A percentile compares a stretch with the other conserved stretches of the same genome.
phyloP scores from a whole-genome alignment of 2,329 filamentous ascomycete genomes.

The Macrophomina phaseolina region DNA sequence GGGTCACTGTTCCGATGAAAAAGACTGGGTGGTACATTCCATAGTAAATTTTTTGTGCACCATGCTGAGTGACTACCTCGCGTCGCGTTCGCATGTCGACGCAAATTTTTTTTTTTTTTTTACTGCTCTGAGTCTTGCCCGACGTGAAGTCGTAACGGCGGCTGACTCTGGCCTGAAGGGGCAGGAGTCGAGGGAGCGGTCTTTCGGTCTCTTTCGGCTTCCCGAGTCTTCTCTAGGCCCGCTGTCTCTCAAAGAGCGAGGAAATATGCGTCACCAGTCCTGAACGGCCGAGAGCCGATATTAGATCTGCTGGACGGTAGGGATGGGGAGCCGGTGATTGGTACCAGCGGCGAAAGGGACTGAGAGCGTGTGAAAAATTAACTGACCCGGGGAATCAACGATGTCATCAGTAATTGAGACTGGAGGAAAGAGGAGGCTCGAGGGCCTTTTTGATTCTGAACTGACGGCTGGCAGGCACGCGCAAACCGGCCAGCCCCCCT shows the following conservation, averaged over 20 bases:
- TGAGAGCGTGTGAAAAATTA: background rate
- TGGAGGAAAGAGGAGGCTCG: constrained; percentile 7
- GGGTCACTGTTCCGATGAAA: background rate
- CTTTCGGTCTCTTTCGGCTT: background rate
- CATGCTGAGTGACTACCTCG: background rate
- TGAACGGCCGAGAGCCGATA: background rate
- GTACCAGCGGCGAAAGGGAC: background rate
- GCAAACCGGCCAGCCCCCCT: constrained; percentile 13
- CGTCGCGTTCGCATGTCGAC: constrained; percentile 14
- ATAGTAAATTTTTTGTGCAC: background rate
- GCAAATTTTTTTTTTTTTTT: background rate
- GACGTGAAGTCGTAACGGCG: background rate
- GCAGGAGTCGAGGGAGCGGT: too few relatives aligned
- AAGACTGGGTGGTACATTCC: background rate
- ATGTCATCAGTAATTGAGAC: background rate
- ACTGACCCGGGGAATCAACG: background rate
- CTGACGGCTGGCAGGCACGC: constrained; percentile 16
- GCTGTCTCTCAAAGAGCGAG: background rate
- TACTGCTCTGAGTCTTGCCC: background rate
- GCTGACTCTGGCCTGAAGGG: background rate
- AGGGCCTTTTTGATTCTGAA: constrained; percentile 25
- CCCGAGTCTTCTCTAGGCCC: background rate
- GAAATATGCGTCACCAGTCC: background rate
- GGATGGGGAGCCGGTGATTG: background rate
- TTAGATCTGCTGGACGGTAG: background rate